phyloP scores from a whole-genome alignment of 208 protist genomes.

The Herpetomonas samuelpessoai region DNA sequence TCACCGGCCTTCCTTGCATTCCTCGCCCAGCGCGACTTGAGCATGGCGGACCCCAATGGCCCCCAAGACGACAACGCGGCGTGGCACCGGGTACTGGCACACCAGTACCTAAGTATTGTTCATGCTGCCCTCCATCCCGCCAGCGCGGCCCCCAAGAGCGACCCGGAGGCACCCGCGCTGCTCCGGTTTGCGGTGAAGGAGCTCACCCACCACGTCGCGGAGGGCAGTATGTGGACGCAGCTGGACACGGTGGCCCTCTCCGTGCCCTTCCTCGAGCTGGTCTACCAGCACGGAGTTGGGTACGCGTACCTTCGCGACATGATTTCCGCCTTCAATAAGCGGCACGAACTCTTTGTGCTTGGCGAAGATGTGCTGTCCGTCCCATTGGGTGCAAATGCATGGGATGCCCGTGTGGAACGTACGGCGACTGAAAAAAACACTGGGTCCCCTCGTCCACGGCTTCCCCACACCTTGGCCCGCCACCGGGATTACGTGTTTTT shows the following conservation, averaged over 20 bases:
- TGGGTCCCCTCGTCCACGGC: neutral
- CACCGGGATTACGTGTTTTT: slow-evolving; percentile 78
- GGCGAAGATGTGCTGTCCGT: slow-evolving; percentile 30
- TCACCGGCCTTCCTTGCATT: slow-evolving; percentile 45
- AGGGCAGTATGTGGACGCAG: slow-evolving; percentile 29
- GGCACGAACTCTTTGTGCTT: slow-evolving; percentile 48
- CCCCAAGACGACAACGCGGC: slow-evolving; percentile 10
- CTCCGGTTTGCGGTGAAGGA: slow-evolving; percentile 73
- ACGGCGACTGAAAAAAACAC: neutral
- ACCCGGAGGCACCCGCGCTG: slow-evolving; percentile 12
- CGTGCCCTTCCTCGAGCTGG: slow-evolving; percentile 55
- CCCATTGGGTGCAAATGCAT: slow-evolving; percentile 3
- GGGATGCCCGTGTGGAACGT: neutral
- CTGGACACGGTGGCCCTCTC: slow-evolving; percentile 62
- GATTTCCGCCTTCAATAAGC: slow-evolving; percentile 60
- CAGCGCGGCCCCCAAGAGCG: no score
- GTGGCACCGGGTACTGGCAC: slow-evolving; percentile 54
- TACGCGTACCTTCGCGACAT: slow-evolving; percentile 73
- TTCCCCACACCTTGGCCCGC: slow-evolving; percentile 31
- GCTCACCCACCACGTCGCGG: slow-evolving; percentile 48
- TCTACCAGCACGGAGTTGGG: slow-evolving; percentile 50
- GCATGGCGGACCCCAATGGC: neutral
- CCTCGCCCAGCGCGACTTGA: slow-evolving; percentile 24
- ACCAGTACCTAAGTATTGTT: slow-evolving; percentile 47
- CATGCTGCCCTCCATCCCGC: no score